Evolutionary conservation across 2,329 filamentous ascomycete species (phyloP).

Genomic region (Neonectria coccinea): DNA sequence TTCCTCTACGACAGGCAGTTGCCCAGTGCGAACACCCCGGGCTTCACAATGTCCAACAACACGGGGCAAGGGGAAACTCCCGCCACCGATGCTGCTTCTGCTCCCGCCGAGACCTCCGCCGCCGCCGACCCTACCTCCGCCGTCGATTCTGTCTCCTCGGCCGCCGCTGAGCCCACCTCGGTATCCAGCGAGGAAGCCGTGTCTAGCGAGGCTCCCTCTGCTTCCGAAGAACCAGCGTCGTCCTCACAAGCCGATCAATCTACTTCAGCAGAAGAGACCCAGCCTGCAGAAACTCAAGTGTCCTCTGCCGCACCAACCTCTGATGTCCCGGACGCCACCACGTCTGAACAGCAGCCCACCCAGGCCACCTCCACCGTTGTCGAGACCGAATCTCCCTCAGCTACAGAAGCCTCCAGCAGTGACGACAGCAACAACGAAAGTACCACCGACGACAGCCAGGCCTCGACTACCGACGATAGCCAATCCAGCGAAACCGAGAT

Average conservation of each 20-base stretch:
- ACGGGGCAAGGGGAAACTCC: constrained; percentile 38
- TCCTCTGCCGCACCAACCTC: constrained; percentile 25
- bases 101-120: constrained; percentile 21
- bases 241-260: neutral
- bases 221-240: neutral
- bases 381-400: neutral
- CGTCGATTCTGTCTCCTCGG: constrained; percentile 13
- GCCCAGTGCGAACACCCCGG: constrained; percentile 35
- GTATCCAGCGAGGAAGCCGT: constrained; percentile 18
- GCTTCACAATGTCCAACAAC: constrained; percentile 51
- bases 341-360: constrained; percentile 13
- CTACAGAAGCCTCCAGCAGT: constrained; percentile 24
- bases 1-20: constrained; percentile 47
- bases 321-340: constrained; percentile 8
- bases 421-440: constrained; percentile 20
- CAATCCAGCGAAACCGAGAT: constrained; percentile 23
- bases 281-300: constrained; percentile 24
- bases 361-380: neutral
- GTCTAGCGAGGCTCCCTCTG: neutral
- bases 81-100: constrained; percentile 39
- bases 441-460: constrained; percentile 19
- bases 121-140: constrained; percentile 21
- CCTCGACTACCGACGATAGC: constrained; percentile 30
- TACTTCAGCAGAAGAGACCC: constrained; percentile 1
- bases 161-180: constrained; percentile 29